These are phyloP conservation scores for Mycena olivaceomarginata DNA, from an alignment of 768 basidiomycete species.

Conservation along the genomic window DNA sequence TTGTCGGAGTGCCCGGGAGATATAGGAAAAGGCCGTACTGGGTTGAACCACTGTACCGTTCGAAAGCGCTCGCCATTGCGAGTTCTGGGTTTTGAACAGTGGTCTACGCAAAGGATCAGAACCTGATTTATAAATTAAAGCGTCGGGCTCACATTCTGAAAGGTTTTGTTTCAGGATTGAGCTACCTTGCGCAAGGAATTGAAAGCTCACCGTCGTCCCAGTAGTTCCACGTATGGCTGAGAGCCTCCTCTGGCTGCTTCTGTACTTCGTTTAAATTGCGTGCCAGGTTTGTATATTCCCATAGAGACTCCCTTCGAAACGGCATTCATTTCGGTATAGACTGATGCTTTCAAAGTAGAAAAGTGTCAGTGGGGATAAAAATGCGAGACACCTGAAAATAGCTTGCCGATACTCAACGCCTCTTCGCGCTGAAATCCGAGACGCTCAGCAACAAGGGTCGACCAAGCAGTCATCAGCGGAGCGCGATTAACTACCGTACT, in stretches of 20 bases:
- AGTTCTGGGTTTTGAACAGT: slow-evolving; percentile 80
- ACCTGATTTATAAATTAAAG: slow-evolving; percentile 4
- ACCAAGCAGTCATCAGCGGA: slow-evolving; percentile 97
- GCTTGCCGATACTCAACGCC: slow-evolving; percentile 91
- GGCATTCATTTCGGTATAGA: slow-evolving; percentile 96
- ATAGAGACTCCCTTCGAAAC: slow-evolving; percentile 89
- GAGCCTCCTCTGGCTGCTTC: slow-evolving; percentile 75
- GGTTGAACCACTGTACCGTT: slow-evolving; percentile 83
- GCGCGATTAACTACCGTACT: slow-evolving; percentile 90
- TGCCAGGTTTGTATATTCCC: slow-evolving; percentile 80
- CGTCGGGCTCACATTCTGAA: slow-evolving; percentile 62
- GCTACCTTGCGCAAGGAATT: background rate
- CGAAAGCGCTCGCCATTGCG: slow-evolving; percentile 90
- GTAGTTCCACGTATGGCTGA: slow-evolving; percentile 91
- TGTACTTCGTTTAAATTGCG: slow-evolving; percentile 64
- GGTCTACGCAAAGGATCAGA: slow-evolving; percentile 69
- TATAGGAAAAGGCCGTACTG: slow-evolving; percentile 87
- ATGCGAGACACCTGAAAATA: background rate
- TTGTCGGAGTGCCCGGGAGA: slow-evolving; percentile 87
- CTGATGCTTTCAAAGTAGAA: slow-evolving; percentile 76
- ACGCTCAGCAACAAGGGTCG: slow-evolving; percentile 88
- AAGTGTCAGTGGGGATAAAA: slow-evolving; percentile 8
- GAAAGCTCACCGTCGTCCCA: slow-evolving; percentile 78
- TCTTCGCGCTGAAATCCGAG: slow-evolving; percentile 93
- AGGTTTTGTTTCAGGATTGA: background rate